Evolutionary conservation across 2,329 filamentous ascomycete species (phyloP).

Genomic region (Aspergillus niger): DNA sequence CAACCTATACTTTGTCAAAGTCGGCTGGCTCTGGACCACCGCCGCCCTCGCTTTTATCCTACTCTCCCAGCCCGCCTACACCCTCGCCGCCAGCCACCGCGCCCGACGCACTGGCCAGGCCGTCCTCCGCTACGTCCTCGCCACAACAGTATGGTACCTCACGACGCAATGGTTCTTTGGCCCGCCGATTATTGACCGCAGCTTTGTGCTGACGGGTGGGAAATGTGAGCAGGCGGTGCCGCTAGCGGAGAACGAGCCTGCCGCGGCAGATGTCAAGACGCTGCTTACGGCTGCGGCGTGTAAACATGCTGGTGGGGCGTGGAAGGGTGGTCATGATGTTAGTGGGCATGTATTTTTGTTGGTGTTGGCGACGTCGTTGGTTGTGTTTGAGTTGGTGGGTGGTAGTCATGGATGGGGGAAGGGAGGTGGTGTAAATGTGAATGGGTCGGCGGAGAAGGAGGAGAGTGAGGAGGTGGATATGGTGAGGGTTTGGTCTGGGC

Average conservation of each 20-base stretch:
- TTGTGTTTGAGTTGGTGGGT: slow-evolving; percentile 74
- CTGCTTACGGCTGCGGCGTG: slow-evolving; percentile 76
- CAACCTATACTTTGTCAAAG: slow-evolving; percentile 92
- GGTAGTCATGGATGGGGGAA: slow-evolving; percentile 48
- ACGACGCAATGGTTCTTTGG: slow-evolving; percentile 98
- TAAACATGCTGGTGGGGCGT: slow-evolving; percentile 76
- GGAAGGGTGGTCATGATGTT: slow-evolving; percentile 95
- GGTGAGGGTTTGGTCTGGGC: slow-evolving; percentile 58
- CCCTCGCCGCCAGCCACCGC: slow-evolving; percentile 46
- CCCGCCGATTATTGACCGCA: slow-evolving; percentile 82
- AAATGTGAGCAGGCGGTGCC: slow-evolving; percentile 66
- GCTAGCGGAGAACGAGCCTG: slow-evolving; percentile 40
- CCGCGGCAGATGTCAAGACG: slow-evolving; percentile 34
- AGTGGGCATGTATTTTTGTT: slow-evolving; percentile 93
- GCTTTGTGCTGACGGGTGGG: slow-evolving; percentile 86
- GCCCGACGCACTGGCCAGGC: slow-evolving; percentile 60
- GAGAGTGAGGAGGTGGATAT: slow-evolving; percentile 34
- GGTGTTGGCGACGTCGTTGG: slow-evolving; percentile 77
- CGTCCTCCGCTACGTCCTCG: slow-evolving; percentile 65
- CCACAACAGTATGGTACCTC: slow-evolving; percentile 78
- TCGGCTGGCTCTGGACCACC: slow-evolving; percentile 91
- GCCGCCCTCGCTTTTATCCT: slow-evolving; percentile 71
- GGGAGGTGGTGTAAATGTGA: slow-evolving; percentile 47
- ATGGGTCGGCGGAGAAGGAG: neutral
- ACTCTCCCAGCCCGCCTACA: slow-evolving; percentile 63